These are phyloP conservation scores for Iris macrosiphon DNA, from an alignment of 106 monocot species.

Conservation along the genomic window DNA sequence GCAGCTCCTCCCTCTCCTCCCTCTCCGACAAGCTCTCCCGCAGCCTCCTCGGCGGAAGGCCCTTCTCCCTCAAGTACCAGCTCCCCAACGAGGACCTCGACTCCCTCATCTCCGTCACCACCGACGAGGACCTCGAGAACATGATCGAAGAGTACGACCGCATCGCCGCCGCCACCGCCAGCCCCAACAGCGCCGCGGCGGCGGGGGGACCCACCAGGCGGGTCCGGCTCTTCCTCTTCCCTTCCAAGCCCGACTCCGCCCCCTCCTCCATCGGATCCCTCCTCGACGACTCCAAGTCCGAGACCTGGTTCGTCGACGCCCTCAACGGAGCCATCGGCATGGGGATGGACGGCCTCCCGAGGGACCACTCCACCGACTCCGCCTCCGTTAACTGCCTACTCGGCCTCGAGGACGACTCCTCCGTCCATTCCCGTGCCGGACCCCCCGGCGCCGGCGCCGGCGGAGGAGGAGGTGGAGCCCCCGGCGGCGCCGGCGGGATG, in stretches of 20 bases:
- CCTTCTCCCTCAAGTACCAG: slow-evolving; percentile 91
- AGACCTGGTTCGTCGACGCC: slow-evolving; percentile 96
- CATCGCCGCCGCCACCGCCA: slow-evolving; percentile 17
- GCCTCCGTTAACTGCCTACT: slow-evolving; percentile 77
- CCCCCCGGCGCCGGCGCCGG: slow-evolving; percentile 11
- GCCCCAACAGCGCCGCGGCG: slow-evolving; percentile 15
- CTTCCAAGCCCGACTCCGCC: slow-evolving; percentile 53
- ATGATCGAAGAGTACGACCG: slow-evolving; percentile 98
- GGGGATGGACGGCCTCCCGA: slow-evolving; percentile 39
- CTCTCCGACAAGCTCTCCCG: slow-evolving; percentile 57
- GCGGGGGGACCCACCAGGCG: no score
- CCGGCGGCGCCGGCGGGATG: slow-evolving; percentile 1
- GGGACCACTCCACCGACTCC: slow-evolving; percentile 48
- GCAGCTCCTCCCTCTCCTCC: slow-evolving; percentile 59
- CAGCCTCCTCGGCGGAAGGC: slow-evolving; percentile 37
- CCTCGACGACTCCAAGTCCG: slow-evolving; percentile 80
- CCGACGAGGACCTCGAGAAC: slow-evolving; percentile 97
- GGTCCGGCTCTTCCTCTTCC: slow-evolving; percentile 76
- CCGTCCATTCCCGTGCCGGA: slow-evolving; percentile 16
- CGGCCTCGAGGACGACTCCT: slow-evolving; percentile 70
- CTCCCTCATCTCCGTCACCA: slow-evolving; percentile 85
- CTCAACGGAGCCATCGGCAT: slow-evolving; percentile 62
- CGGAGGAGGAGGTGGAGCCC: slow-evolving; percentile 38
- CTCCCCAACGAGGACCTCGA: slow-evolving; percentile 97
- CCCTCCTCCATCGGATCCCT: slow-evolving; percentile 64